Conservation (phyloP, 2,329 filamentous ascomycete species). For the Diplodia corticola region DNA sequence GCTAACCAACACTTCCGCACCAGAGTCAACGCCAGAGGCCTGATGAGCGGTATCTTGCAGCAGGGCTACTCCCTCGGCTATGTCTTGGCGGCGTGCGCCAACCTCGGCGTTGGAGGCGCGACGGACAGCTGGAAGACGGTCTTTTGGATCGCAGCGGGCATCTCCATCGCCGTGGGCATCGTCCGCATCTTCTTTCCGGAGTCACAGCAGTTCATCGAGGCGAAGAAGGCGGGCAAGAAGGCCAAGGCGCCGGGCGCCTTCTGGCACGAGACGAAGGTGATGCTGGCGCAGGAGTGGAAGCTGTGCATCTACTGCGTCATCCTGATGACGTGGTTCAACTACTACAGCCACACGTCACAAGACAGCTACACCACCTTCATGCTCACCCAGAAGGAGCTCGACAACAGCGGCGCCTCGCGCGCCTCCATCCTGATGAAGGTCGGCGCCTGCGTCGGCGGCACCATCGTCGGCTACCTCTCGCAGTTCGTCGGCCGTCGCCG, state of each 20-base stretch:
- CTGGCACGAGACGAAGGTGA: slow-evolving; percentile 67
- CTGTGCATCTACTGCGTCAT: slow-evolving; percentile 76
- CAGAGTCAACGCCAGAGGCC: slow-evolving; percentile 63
- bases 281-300: slow-evolving; percentile 71
- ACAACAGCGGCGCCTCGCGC: slow-evolving; percentile 64
- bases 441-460: slow-evolving; percentile 72
- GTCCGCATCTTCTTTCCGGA: slow-evolving; percentile 70
- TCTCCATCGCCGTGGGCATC: slow-evolving; percentile 69
- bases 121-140: slow-evolving; percentile 71
- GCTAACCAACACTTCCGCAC: slow-evolving; percentile 1
- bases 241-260: slow-evolving; percentile 53
- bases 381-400: slow-evolving; percentile 68
- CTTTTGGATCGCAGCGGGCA: slow-evolving; percentile 69
- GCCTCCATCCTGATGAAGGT: slow-evolving; percentile 81
- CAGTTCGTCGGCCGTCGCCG: slow-evolving; percentile 74
- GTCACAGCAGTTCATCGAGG: slow-evolving; percentile 72
- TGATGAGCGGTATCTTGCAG: slow-evolving; percentile 81
- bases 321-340: slow-evolving; percentile 68
- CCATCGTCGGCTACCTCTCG: slow-evolving; percentile 70
- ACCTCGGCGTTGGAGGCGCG: slow-evolving; percentile 68
- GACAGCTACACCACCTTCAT: slow-evolving; percentile 83
- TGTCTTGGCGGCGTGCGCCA: slow-evolving; percentile 73
- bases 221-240: slow-evolving; percentile 61
- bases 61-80: slow-evolving; percentile 82
- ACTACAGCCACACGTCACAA: slow-evolving; percentile 75